Base-by-base conservation (phyloP, 305 asterid species). In the Ilex paraguariensis region DNA sequence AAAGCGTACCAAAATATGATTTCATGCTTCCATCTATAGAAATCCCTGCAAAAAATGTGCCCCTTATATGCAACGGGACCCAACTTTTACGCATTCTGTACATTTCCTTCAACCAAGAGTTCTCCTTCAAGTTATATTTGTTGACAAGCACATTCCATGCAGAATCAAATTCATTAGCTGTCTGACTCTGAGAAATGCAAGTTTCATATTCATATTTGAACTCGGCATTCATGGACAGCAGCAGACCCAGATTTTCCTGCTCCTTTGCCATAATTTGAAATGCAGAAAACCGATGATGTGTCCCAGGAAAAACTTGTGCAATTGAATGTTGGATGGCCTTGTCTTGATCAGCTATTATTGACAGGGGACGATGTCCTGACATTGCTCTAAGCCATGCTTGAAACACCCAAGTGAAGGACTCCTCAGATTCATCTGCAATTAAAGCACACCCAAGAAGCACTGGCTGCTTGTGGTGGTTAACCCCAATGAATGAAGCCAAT, bases 371-470 rank as follows among this genome's bases (percentile, higher is more conserved):
- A 28, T 63, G 54, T 57, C 94, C 95, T 0, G 97, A 82, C 95
- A 86, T 93, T 68, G 99, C 91, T 66, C 76, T 74, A 54, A 74
- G 72, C 94, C 88, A 93, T 48, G 97, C 76, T 73, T 80, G 92
- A 64, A 93, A 84, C 39, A 90, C 84, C 99, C 99, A 93, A 65
- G 92, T 81, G 65, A 87, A 87, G 0, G 99, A 90, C 71, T 90
- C 95, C 75, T 90, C 95, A 10, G 96, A 82, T 70, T 90, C 97
- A 59, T 90, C 95, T 5, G 95, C 96, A 33, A 93, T 66, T 64
- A 93, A 68, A 54, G 99, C 97, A 71, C 99, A 90, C 31, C 99
- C 97, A 63, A 93, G 95, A 57, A 93, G 92, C 49, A 90, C 95
- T 0, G 97, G 95, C 67, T 90, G 97, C 59, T 88, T 71, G 61